phyloP scores from a whole-genome alignment of 2,329 filamentous ascomycete genomes.

The Nemania abortiva region DNA sequence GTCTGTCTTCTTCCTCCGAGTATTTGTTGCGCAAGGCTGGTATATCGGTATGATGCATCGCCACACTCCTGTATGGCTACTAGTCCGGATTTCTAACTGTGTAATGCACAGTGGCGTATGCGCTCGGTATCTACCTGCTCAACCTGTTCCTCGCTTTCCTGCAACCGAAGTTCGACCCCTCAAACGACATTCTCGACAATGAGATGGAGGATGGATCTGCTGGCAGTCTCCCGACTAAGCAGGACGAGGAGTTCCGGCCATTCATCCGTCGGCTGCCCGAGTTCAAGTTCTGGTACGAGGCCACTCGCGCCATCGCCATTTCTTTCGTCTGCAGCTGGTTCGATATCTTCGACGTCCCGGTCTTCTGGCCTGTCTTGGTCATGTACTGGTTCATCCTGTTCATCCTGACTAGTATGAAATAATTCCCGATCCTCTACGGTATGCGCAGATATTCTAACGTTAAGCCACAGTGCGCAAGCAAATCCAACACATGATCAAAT shows the following conservation, averaged over 20 bases:
- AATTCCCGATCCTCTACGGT: not conserved
- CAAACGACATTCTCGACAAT: slow-evolving; percentile 88
- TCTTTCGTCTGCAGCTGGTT: slow-evolving; percentile 93
- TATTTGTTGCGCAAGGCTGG: slow-evolving; percentile 95
- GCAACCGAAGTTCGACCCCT: slow-evolving; percentile 98
- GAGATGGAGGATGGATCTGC: slow-evolving; percentile 94
- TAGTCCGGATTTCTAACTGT: slow-evolving; percentile 33
- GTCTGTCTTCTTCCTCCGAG: slow-evolving; percentile 85
- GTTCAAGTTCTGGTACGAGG: slow-evolving; percentile 99
- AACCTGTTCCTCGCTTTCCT: slow-evolving; percentile 99
- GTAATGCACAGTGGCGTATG: slow-evolving; percentile 82
- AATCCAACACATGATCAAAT: slow-evolving; percentile 99
- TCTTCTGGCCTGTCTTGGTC: slow-evolving; percentile 98
- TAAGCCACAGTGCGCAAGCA: slow-evolving; percentile 87
- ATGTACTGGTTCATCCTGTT: slow-evolving; percentile 99
- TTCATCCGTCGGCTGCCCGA: slow-evolving; percentile 96
- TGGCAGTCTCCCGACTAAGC: slow-evolving; percentile 88
- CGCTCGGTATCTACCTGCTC: slow-evolving; percentile 96
- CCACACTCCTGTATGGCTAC: slow-evolving; percentile 1
- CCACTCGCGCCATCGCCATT: slow-evolving; percentile 86
- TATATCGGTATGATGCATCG: slow-evolving; percentile 80
- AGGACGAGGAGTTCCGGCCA: slow-evolving; percentile 96
- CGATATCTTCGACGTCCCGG: slow-evolving; percentile 92
- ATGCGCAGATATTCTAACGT: slow-evolving; percentile 25
- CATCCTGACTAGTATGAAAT: slow-evolving; percentile 84